A percentile compares a stretch with the other conserved stretches of the same genome.
Conservation (phyloP, 768 basidiomycete species). For the Clitopilus passeckerianus region DNA sequence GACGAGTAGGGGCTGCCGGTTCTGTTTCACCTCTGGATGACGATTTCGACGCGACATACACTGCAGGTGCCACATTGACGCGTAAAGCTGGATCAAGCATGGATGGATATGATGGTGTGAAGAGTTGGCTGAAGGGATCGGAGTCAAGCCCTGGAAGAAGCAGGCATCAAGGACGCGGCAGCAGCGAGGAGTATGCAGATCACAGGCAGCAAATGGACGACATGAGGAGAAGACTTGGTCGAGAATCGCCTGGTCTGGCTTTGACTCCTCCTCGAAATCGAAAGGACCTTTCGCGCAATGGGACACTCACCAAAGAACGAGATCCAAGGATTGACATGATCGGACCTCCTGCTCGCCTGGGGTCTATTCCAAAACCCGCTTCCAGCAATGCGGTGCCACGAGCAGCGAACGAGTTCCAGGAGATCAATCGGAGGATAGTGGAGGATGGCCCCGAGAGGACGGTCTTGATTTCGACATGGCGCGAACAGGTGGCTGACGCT, state of each 20-base stretch:
- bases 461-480: slow-evolving; percentile 52
- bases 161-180: not conserved
- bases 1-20: slow-evolving; percentile 9
- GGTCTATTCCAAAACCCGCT: slow-evolving; percentile 5
- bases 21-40: slow-evolving; percentile 29
- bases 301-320: slow-evolving; percentile 9
- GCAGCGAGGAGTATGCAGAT: slow-evolving; percentile 25
- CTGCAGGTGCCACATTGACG: slow-evolving; percentile 9
- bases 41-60: slow-evolving; percentile 32
- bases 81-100: slow-evolving; percentile 1
- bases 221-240: slow-evolving; percentile 22
- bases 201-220: slow-evolving; percentile 27
- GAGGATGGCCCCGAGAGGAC: slow-evolving; percentile 48
- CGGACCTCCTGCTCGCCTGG: slow-evolving; percentile 17
- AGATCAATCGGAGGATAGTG: slow-evolving; percentile 33
- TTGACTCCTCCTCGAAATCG: slow-evolving; percentile 13
- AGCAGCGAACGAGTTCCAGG: slow-evolving; percentile 29
- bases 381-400: slow-evolving; percentile 5
- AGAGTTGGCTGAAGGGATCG: not conserved
- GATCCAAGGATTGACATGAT: slow-evolving; percentile 14
- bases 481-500: slow-evolving; percentile 45
- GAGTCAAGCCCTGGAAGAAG: not conserved
- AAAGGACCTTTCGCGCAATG: slow-evolving; percentile 4
- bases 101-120: slow-evolving; percentile 5
- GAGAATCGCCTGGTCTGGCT: slow-evolving; percentile 14